Conservation (phyloP, 1,284 basidiomycete genomes). For the Malassezia restricta region DNA sequence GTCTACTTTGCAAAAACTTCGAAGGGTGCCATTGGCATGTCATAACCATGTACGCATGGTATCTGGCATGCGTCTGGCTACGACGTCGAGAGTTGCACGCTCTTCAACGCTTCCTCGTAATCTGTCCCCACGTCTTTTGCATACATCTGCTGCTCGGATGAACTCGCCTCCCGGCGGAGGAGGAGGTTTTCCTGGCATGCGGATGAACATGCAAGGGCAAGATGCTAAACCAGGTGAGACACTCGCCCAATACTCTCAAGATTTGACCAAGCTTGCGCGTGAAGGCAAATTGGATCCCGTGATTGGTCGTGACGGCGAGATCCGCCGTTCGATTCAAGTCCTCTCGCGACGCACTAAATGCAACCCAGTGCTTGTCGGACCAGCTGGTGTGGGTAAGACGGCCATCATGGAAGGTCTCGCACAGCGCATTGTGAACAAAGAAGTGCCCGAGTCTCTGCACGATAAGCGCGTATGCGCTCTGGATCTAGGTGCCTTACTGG, state of each 20-base stretch:
- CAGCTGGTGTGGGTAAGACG: slow-evolving; percentile 48
- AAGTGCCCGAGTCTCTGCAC: slow-evolving; percentile 59
- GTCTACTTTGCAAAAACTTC: background rate
- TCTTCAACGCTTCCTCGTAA: background rate
- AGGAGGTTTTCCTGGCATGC: slow-evolving; percentile 19
- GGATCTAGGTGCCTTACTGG: slow-evolving; percentile 90
- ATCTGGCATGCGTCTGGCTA: slow-evolving; percentile 1
- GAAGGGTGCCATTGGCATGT: background rate
- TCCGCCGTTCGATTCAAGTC: slow-evolving; percentile 73
- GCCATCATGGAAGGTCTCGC: slow-evolving; percentile 85
- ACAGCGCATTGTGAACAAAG: slow-evolving; percentile 71
- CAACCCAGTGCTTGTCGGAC: slow-evolving; percentile 61
- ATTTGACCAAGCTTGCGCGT: slow-evolving; percentile 23
- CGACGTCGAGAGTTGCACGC: background rate
- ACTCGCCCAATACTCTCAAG: slow-evolving; percentile 21
- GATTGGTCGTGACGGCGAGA: slow-evolving; percentile 59
- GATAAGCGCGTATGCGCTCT: slow-evolving; percentile 56
- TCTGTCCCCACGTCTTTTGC: background rate
- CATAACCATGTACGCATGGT: background rate
- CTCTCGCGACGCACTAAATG: slow-evolving; percentile 48
- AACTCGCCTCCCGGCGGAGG: slow-evolving; percentile 10
- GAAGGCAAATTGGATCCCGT: slow-evolving; percentile 30
- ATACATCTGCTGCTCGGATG: slow-evolving; percentile 8
- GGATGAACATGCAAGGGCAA: slow-evolving; percentile 17
- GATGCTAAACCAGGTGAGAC: slow-evolving; percentile 18